These are phyloP conservation scores for Rossbeevera mucosa DNA, from an alignment of 768 basidiomycete species.

Conservation along the genomic window DNA sequence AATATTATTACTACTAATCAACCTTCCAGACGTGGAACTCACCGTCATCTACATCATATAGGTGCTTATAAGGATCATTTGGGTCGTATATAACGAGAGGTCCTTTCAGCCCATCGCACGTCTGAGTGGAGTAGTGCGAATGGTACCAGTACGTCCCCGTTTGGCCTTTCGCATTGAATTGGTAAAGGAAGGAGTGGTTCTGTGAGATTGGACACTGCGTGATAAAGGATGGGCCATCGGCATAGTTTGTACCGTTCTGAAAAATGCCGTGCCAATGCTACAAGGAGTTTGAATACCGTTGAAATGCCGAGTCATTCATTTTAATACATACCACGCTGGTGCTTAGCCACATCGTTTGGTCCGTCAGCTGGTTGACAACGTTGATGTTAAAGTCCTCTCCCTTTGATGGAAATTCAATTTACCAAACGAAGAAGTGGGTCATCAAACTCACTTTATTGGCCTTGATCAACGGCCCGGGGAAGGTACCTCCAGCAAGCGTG, in stretches of 20 bases:
- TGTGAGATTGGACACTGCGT: conserved; percentile 32
- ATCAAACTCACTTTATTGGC: conserved; percentile 28
- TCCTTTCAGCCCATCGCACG: conserved; percentile 37
- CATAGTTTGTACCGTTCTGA: conserved; percentile 41
- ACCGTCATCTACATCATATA: conserved; percentile 48
- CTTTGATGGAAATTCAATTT: conserved; percentile 22
- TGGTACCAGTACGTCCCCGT: conserved; percentile 36
- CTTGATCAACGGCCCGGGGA: conserved; percentile 44
- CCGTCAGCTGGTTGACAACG: conserved; percentile 42
- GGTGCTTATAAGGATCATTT: conserved; percentile 32
- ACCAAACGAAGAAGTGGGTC: background rate
- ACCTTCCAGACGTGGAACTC: conserved; percentile 1
- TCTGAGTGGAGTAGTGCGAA: conserved; percentile 36
- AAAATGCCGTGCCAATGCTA: conserved; percentile 57
- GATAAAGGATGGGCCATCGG: conserved; percentile 41
- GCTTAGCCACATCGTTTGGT: conserved; percentile 44
- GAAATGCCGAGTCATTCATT: background rate
- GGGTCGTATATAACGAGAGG: conserved; percentile 41
- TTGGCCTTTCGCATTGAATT: conserved; percentile 19
- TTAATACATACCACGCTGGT: conserved; percentile 41
- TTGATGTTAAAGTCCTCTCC: conserved; percentile 40
- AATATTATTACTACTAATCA: background rate
- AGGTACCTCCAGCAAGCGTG: conserved; percentile 38
- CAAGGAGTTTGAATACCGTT: background rate
- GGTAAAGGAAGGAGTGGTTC: conserved; percentile 23